These are phyloP conservation scores for Trifolium subterraneum DNA, from an alignment of 306 rosid genomes.

Conservation along the genomic window DNA sequence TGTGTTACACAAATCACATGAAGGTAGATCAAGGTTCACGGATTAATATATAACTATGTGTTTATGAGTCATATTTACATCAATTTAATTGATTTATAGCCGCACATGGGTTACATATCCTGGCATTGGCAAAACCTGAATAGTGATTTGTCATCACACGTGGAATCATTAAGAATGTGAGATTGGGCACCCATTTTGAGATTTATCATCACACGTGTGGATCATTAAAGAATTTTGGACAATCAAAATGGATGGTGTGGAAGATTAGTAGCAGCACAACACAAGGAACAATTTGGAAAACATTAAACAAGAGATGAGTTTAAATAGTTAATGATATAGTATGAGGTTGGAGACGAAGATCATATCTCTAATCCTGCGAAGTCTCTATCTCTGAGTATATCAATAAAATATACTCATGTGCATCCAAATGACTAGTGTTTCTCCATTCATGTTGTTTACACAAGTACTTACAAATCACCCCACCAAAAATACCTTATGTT, in stretches of 20 bases:
- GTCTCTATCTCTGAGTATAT: too few relatives aligned
- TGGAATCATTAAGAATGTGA: slow-evolving; percentile 34
- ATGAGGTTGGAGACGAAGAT: too few relatives aligned
- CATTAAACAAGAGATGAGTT: too few relatives aligned
- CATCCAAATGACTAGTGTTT: too few relatives aligned
- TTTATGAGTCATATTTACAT: neutral
- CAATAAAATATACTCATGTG: too few relatives aligned
- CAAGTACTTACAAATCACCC: too few relatives aligned
- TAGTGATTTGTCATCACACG: slow-evolving; percentile 32
- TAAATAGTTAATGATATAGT: too few relatives aligned
- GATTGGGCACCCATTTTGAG: slow-evolving; percentile 43
- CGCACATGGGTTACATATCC: neutral
- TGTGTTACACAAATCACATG: slow-evolving; percentile 27
- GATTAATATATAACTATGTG: slow-evolving; percentile 21
- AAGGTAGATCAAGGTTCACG: slow-evolving; percentile 29
- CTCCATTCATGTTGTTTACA: too few relatives aligned
- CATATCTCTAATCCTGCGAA: too few relatives aligned
- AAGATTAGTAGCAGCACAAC: neutral
- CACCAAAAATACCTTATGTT: too few relatives aligned
- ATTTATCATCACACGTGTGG: slow-evolving; percentile 37
- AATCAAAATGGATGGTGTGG: slow-evolving; percentile 38
- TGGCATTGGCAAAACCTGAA: slow-evolving; percentile 20
- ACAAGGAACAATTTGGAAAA: neutral
- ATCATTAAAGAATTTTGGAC: slow-evolving; percentile 10
- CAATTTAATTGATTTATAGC: slow-evolving; percentile 16